Conservation (phyloP, 2,329 filamentous ascomycete species). For the Capronia epimyces region DNA sequence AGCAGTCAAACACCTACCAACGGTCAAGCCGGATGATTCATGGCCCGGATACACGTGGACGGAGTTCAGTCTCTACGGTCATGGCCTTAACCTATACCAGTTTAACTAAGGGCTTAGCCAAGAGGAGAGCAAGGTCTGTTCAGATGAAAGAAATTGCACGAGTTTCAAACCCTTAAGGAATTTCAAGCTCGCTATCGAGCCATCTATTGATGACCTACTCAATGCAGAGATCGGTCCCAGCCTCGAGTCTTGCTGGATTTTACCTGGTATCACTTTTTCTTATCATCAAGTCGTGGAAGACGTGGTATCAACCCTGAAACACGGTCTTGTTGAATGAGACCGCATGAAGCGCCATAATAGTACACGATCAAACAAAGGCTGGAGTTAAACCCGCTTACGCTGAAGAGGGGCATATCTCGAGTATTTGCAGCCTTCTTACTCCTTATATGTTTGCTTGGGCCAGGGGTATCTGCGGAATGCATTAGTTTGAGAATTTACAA, state of each 20-base stretch:
- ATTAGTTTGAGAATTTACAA: not conserved
- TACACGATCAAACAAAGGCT: constrained; percentile 5
- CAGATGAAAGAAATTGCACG: too few species aligned
- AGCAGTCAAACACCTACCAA: not conserved
- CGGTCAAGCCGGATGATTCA: not conserved
- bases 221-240: not conserved
- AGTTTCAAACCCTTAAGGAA: not conserved
- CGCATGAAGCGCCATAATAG: constrained; percentile 19
- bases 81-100: too few species aligned
- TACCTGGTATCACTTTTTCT: constrained; percentile 12
- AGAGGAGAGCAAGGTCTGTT: too few species aligned
- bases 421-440: constrained; percentile 32
- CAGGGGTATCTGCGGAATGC: constrained; percentile 61
- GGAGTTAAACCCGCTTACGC: not conserved
- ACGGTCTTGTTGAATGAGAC: constrained; percentile 29
- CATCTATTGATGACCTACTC: not conserved
- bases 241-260: constrained; percentile 6
- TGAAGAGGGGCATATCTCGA: not conserved
- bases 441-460: constrained; percentile 70
- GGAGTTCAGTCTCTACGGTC: not conserved
- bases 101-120: too few species aligned
- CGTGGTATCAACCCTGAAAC: constrained; percentile 22
- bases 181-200: not conserved
- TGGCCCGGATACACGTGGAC: not conserved
- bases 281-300: constrained; percentile 27